Percentiles rank a stretch among this genome's conserved stretches.
phyloP scores from a whole-genome alignment of 257 asterid genomes.

The Jacaranda mimosifolia region DNA sequence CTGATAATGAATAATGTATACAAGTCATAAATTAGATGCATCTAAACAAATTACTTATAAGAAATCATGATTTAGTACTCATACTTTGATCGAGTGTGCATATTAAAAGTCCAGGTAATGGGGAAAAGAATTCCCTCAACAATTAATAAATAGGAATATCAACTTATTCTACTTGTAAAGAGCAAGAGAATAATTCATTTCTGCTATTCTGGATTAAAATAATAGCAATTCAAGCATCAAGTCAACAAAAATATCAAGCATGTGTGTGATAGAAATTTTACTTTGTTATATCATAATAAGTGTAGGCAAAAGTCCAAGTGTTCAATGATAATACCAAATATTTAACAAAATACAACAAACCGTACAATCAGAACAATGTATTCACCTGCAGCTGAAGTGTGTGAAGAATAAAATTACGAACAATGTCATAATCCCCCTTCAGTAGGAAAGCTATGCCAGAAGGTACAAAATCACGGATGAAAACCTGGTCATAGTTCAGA shows the following conservation, averaged over 20 bases:
- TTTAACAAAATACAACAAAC: background rate
- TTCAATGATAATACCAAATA: background rate
- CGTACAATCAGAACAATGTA: slow-evolving; percentile 17
- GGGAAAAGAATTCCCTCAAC: background rate
- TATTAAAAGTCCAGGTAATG: background rate
- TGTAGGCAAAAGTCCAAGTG: background rate
- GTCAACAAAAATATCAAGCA: background rate
- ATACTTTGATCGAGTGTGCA: background rate
- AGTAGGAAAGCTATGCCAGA: slow-evolving; percentile 79
- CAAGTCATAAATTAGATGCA: too few relatives aligned
- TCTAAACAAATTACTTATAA: too few relatives aligned
- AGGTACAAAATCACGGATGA: slow-evolving; percentile 79
- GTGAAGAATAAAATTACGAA: slow-evolving; percentile 79
- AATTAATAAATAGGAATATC: background rate
- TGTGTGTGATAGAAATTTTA: background rate
- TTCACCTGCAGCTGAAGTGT: slow-evolving; percentile 83
- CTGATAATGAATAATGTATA: too few relatives aligned
- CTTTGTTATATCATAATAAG: background rate
- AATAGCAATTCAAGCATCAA: background rate
- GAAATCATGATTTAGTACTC: too few relatives aligned
- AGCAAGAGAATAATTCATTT: slow-evolving; percentile 7
- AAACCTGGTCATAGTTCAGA: slow-evolving; percentile 79
- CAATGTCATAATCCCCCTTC: slow-evolving; percentile 80
- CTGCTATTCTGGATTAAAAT: background rate
- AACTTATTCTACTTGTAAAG: slow-evolving; percentile 1